Base-by-base conservation (phyloP, 345 rosid species). In the Boechera divaricarpa region DNA sequence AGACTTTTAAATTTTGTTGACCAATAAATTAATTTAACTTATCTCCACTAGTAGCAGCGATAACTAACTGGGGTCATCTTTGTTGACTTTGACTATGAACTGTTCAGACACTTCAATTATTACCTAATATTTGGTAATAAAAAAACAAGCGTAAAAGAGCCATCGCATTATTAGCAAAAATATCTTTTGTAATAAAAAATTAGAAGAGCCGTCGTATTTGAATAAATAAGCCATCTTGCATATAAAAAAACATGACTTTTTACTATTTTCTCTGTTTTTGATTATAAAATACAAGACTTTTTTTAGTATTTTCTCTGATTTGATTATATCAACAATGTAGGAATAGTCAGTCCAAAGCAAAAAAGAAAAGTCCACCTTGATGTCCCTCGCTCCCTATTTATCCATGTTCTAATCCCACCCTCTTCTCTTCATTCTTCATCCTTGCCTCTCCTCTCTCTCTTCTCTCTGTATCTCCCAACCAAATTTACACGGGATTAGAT, bases 331-430 rank as follows among this genome's bases (percentile, higher is more conserved):
- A 61, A 61, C 49, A 10, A 36, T 3, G n/a, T 7, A 15, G 0
- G 41, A 64, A 29, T 5, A 45, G 48, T 62, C 49, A 29, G 32
- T 62, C 48, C 4, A 33, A 2, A 35, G 4, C 49, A 2, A 47
- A 32, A 2, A 47, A 32, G 78, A 75, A 75, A 75, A 75, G 78
- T 75, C 78, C 32, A 47, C 78, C 59, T 75, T 48, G 78, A 35
- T 31, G 78, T 56, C 57, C 78, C 11, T 66, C 16, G 3, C 12
- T 41, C 67, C 51, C 67, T 75, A 75, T 75, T 47, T 75, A 75
- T 75, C 51, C 51, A 57, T 66, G 67, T 75, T 57, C 31, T 38
- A 45, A 33, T 57, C 26, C 18, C 71, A 13, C 26, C 3, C 4
- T 18, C 44, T 4, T 45, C 58, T 35, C 72, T 57, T 9, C 64